Conservation (phyloP, 1,284 basidiomycete genomes). For the Uromyces viciae-fabae region DNA sequence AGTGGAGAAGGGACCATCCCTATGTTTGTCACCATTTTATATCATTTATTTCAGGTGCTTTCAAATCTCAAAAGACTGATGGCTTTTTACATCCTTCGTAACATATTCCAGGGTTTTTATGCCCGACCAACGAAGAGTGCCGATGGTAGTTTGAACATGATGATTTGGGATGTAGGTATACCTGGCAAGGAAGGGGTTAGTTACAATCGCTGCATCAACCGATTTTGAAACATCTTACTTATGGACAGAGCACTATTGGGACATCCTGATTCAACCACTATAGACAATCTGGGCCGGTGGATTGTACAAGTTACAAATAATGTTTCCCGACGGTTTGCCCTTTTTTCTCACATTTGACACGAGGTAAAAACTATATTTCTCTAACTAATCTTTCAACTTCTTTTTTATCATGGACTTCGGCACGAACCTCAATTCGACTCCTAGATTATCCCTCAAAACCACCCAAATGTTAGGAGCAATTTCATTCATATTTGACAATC, state of each 20-base stretch:
- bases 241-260: background rate
- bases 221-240: background rate
- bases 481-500: background rate
- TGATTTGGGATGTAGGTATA: conserved; percentile 90
- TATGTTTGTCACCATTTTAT: conserved; percentile 67
- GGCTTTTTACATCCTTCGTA: background rate
- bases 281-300: conserved; percentile 97
- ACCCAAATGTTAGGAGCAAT: conserved; percentile 72
- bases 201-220: background rate
- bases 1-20: conserved; percentile 98
- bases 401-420: background rate
- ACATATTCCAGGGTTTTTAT: conserved; percentile 77
- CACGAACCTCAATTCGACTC: background rate
- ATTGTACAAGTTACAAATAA: conserved; percentile 86
- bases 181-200: conserved; percentile 57
- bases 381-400: background rate
- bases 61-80: background rate
- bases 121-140: conserved; percentile 81
- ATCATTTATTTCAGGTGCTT: background rate
- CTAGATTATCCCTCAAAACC: conserved; percentile 87
- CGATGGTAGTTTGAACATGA: conserved; percentile 90
- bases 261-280: background rate
- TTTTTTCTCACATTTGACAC: background rate
- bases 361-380: too few species aligned
- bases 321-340: conserved; percentile 69